Base-by-base conservation (phyloP, 1,284 basidiomycete species). In the Phlebopus sp. region DNA sequence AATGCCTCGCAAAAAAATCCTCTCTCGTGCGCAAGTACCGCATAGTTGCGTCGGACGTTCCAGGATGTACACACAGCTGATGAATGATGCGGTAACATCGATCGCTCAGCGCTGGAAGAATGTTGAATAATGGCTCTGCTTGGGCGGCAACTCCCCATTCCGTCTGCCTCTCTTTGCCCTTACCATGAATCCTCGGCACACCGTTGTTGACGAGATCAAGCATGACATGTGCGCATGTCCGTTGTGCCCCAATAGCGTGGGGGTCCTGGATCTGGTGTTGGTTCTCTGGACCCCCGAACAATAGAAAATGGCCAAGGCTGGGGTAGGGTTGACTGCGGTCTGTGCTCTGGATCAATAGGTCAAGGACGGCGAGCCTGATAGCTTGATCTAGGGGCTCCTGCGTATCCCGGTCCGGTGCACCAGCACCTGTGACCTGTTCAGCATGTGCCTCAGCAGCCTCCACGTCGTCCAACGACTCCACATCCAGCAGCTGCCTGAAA, bases 1-100 rank as follows among this genome's bases (percentile, higher is more conserved):
- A 77, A 64, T 97, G 94, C 6, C 86, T 78, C 1, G 84, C 82
- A 57, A 96, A 92, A 72, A 95, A 98, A 59, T 94, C 86, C 66
- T 95, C 90, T 18, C 86, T 78, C 3, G 89, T 91, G 35, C 93
- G 85, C 36, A 98, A 76, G 64, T 97, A 98, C 0, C 92, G 83
- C 69, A 92, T 86, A 10, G 86, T 86, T 32, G 88, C 80, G 21
- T 86, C 82, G 5, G 89, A 91, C 0, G 95, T 97, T 40, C 84
- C 77, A 1, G 88, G 79, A 63, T 97, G 91, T 6, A 85, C 77
- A 69, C 92, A 97, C 0, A 99, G 79, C 51, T 96, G 89, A 61
- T 90, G 79, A 11, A 99, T 70, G 37, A 98, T 77, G 37, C 81
- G 81, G 59, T 93, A 93, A 58, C 88, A 88, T 52, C 87, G 84